Conservation (phyloP, 306 rosid genomes). For the Gastrolobium bilobum region DNA sequence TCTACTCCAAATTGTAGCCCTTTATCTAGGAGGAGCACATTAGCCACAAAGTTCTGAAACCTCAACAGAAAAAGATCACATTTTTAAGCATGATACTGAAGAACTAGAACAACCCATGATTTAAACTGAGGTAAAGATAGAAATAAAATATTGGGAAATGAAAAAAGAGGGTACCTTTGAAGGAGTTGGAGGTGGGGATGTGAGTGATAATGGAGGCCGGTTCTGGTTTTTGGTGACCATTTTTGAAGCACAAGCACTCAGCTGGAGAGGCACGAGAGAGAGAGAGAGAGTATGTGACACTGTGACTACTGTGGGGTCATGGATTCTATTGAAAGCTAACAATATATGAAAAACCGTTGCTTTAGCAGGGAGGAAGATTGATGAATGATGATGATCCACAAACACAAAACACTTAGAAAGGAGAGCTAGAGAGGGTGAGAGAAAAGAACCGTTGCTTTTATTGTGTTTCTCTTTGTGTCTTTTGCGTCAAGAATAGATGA, state of each 20-base stretch:
- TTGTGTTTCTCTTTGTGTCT: background rate
- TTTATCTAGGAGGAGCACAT: slow-evolving; percentile 61
- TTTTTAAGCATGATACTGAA: slow-evolving; percentile 21
- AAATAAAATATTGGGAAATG: slow-evolving; percentile 43
- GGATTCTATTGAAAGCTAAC: slow-evolving; percentile 86
- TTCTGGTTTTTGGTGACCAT: slow-evolving; percentile 63
- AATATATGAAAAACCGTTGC: slow-evolving; percentile 78
- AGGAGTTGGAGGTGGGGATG: slow-evolving; percentile 52
- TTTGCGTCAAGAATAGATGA: background rate
- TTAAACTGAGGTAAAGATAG: slow-evolving; percentile 30
- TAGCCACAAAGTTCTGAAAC: slow-evolving; percentile 50
- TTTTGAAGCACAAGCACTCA: slow-evolving; percentile 57
- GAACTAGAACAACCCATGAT: slow-evolving; percentile 45
- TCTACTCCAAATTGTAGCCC: slow-evolving; percentile 52
- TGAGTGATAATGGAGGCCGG: slow-evolving; percentile 55
- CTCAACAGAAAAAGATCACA: slow-evolving; percentile 39
- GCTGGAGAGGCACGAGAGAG: slow-evolving; percentile 10
- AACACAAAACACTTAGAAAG: slow-evolving; percentile 31
- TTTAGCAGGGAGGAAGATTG: slow-evolving; percentile 77
- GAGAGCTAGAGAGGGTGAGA: background rate
- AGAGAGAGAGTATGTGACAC: slow-evolving; percentile 40
- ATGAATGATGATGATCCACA: slow-evolving; percentile 53
- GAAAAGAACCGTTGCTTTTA: background rate
- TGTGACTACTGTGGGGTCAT: slow-evolving; percentile 77
- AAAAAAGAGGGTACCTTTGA: slow-evolving; percentile 54